Percentiles rank a stretch among this genome's conserved stretches.
These are phyloP conservation scores for Penicillium occitanis DNA, from an alignment of 2,329 filamentous ascomycete genomes.

Conservation along the genomic window DNA sequence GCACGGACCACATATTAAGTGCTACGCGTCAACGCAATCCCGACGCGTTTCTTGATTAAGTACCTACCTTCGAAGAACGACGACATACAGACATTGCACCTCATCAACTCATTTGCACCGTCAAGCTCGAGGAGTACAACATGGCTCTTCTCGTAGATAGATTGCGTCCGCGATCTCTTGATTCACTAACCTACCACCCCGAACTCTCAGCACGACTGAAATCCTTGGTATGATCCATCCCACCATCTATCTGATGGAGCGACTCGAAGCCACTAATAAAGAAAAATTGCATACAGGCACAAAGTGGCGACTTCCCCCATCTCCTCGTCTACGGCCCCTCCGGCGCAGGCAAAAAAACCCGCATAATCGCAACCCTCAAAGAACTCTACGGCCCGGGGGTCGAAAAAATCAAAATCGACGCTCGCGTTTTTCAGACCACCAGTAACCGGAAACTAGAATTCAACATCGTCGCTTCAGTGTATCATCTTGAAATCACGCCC, in stretches of 20 bases:
- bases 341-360: constrained; percentile 95
- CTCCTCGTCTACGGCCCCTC: constrained; percentile 96
- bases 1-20: constrained; percentile 42
- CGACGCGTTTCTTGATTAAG: constrained; percentile 35
- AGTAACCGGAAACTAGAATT: constrained; percentile 98
- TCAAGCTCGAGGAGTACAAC: neutral
- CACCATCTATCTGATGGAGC: too few relatives aligned
- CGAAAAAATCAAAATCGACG: constrained; percentile 99
- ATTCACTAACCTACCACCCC: constrained; percentile 75
- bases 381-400: constrained; percentile 93
- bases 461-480: constrained; percentile 95
- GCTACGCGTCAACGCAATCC: constrained; percentile 40
- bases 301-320: constrained; percentile 96
- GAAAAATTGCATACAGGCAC: constrained; percentile 60
- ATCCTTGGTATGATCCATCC: constrained; percentile 65
- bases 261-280: neutral
- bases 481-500: constrained; percentile 97
- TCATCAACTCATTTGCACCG: neutral
- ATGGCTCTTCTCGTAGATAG: constrained; percentile 68
- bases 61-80: neutral
- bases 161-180: constrained; percentile 54
- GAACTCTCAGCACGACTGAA: constrained; percentile 84
- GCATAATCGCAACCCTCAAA: constrained; percentile 91
- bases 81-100: neutral
- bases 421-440: constrained; percentile 91